These are phyloP conservation scores for Pyrenophora graminea DNA, from an alignment of 2,329 filamentous ascomycete species.

Conservation along the genomic window DNA sequence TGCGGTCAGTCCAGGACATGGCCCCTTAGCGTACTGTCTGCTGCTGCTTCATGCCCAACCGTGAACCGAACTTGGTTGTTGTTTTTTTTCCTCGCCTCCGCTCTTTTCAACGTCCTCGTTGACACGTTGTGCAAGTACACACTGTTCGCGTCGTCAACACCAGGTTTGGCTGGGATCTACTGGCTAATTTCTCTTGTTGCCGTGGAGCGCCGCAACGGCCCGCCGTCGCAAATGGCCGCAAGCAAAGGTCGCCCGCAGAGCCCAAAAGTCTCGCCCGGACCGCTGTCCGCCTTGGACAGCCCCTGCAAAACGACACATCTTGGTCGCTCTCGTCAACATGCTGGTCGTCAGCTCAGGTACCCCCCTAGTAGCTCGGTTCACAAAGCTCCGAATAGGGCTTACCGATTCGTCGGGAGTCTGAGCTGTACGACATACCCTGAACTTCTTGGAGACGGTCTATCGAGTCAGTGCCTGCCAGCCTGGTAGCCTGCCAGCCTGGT, in stretches of 20 bases:
- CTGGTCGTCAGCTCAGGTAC: conserved; percentile 10
- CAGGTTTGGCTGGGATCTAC: no score
- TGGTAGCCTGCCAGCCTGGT: neutral
- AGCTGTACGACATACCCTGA: neutral
- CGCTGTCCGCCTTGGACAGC: neutral
- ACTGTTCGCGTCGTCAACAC: neutral
- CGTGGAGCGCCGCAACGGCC: conserved; percentile 3
- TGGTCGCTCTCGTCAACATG: conserved; percentile 6
- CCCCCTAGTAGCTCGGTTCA: conserved; percentile 17
- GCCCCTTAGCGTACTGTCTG: conserved; percentile 1
- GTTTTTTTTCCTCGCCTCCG: conserved; percentile 1
- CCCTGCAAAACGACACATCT: neutral
- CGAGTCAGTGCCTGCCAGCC: conserved; percentile 9
- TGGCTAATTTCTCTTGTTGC: neutral
- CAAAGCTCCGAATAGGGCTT: conserved; percentile 13
- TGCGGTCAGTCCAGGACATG: no score
- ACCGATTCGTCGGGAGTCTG: conserved; percentile 10
- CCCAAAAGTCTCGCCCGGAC: conserved; percentile 1
- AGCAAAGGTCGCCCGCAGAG: conserved; percentile 5
- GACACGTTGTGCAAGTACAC: conserved; percentile 5
- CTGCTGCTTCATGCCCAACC: conserved; percentile 5
- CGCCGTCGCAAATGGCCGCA: conserved; percentile 8
- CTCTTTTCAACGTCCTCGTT: conserved; percentile 9
- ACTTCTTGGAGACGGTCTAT: conserved; percentile 4
- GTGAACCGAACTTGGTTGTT: neutral